A percentile compares a stretch with the other conserved stretches of the same genome.
Conservation (phyloP, 352 stramenopile genomes). For the Pythium guiyangense region DNA sequence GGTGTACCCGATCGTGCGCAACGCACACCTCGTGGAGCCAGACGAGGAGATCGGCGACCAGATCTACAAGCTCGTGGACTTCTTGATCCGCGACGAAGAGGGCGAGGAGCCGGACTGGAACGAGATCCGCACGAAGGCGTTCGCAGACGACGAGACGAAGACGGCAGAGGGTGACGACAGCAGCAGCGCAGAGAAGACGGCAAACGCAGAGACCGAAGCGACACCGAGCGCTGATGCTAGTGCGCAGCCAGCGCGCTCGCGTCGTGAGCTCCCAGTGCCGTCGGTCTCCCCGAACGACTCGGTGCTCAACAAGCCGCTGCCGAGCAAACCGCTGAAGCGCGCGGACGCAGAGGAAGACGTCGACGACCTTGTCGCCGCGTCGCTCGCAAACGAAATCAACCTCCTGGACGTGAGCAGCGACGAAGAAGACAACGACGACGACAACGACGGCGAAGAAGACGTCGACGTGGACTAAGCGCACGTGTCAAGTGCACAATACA, state of each 20-base stretch:
- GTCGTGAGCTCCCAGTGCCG: slow-evolving; percentile 10
- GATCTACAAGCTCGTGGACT: slow-evolving; percentile 88
- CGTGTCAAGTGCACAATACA: background rate
- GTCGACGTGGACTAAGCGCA: slow-evolving; percentile 49
- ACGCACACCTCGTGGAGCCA: slow-evolving; percentile 74
- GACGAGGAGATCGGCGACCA: slow-evolving; percentile 83
- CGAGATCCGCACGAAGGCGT: slow-evolving; percentile 61
- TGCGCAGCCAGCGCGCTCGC: slow-evolving; percentile 4
- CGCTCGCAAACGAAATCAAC: slow-evolving; percentile 62
- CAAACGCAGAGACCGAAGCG: background rate
- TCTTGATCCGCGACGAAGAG: slow-evolving; percentile 85
- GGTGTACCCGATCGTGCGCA: slow-evolving; percentile 81
- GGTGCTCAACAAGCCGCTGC: slow-evolving; percentile 30
- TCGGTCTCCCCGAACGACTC: slow-evolving; percentile 13
- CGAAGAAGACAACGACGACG: no score
- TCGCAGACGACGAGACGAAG: slow-evolving; percentile 30
- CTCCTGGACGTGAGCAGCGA: slow-evolving; percentile 82
- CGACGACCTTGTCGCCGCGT: slow-evolving; percentile 55
- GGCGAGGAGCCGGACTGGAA: slow-evolving; percentile 84
- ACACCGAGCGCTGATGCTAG: background rate
- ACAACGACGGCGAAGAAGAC: slow-evolving; percentile 28
- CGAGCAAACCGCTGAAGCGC: slow-evolving; percentile 20
- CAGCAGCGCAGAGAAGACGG: background rate
- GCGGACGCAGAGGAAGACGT: slow-evolving; percentile 53
- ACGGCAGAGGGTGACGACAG: slow-evolving; percentile 25